Evolutionary conservation across 169 alveolate species (phyloP).

Genomic region (Cytauxzoon felis): DNA sequence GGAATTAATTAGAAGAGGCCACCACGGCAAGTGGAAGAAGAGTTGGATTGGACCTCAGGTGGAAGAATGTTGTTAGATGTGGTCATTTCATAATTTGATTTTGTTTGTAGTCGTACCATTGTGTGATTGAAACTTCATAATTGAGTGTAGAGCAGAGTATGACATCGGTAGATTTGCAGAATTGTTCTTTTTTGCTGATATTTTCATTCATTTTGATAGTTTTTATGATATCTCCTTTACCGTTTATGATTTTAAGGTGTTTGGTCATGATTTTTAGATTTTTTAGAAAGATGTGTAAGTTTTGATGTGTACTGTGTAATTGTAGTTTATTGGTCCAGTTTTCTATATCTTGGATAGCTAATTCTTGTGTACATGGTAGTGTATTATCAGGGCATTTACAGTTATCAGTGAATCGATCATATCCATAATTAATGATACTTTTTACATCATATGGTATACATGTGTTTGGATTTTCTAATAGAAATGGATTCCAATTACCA

Average conservation of each 20-base stretch:
- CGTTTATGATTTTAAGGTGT: slow-evolving; percentile 4
- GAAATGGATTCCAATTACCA: slow-evolving; percentile 45
- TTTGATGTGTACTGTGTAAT: neutral
- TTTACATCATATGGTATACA: slow-evolving; percentile 23
- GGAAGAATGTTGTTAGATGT: no score
- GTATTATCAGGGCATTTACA: slow-evolving; percentile 30
- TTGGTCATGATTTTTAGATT: slow-evolving; percentile 4
- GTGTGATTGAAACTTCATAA: neutral
- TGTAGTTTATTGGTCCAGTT: slow-evolving; percentile 20
- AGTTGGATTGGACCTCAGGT: no score
- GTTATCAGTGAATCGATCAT: slow-evolving; percentile 25
- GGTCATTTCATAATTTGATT: no score
- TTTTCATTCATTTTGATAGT: neutral
- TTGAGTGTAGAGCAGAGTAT: slow-evolving; percentile 13
- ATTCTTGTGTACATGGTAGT: slow-evolving; percentile 21
- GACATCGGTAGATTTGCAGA: slow-evolving; percentile 34
- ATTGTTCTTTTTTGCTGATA: neutral
- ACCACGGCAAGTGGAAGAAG: no score
- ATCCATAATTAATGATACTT: slow-evolving; percentile 18
- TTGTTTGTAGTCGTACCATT: neutral
- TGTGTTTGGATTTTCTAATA: slow-evolving; percentile 6
- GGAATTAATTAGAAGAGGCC: no score
- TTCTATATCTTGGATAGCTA: slow-evolving; percentile 12
- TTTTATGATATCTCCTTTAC: neutral
- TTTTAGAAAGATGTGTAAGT: neutral